A percentile compares a stretch with the other conserved stretches of the same genome.
Conservation (phyloP, 164 flowering plant genomes). For the Tetrastigma voinierianum region DNA sequence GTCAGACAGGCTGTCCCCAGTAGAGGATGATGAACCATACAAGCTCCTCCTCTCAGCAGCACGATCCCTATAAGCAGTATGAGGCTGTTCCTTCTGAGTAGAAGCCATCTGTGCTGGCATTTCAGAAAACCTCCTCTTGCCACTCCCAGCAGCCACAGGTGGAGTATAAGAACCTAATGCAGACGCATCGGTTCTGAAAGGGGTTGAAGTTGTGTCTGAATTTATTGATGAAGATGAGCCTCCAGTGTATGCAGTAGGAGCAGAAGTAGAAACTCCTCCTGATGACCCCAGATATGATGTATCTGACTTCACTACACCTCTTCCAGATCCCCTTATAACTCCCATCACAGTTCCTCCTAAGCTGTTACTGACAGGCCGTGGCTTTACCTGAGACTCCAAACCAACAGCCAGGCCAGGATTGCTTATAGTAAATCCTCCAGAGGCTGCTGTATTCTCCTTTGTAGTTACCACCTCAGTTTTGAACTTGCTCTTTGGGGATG, state of each 20-base stretch:
- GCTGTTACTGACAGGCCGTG: slow-evolving; percentile 62
- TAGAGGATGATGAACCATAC: slow-evolving; percentile 75
- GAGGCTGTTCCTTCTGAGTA: slow-evolving; percentile 53
- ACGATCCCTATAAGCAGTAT: slow-evolving; percentile 82
- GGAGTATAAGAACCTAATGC: slow-evolving; percentile 80
- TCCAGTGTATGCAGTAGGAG: slow-evolving; percentile 20
- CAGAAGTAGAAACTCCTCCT: slow-evolving; percentile 21
- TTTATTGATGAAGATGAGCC: slow-evolving; percentile 30
- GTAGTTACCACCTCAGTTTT: slow-evolving; percentile 35
- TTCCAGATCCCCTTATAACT: slow-evolving; percentile 85
- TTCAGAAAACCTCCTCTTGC: slow-evolving; percentile 94
- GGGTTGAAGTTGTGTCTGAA: slow-evolving; percentile 43
- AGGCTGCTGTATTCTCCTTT: slow-evolving; percentile 41
- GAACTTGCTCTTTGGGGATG: slow-evolving; percentile 47
- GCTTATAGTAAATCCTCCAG: slow-evolving; percentile 33
- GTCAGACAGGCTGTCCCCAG: slow-evolving; percentile 51
- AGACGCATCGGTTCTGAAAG: slow-evolving; percentile 85
- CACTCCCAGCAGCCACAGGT: slow-evolving; percentile 57
- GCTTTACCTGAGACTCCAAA: slow-evolving; percentile 46
- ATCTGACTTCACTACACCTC: slow-evolving; percentile 71
- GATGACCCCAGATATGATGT: slow-evolving; percentile 44
- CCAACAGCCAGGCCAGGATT: slow-evolving; percentile 27
- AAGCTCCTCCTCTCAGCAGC: slow-evolving; percentile 97
- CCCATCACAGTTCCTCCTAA: slow-evolving; percentile 80
- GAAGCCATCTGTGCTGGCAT: slow-evolving; percentile 51